Evolutionary conservation across 169 alveolate genomes (phyloP), one percentile per base, ranked within the genome.

Genomic region (Perkinsus marinus): DNA sequence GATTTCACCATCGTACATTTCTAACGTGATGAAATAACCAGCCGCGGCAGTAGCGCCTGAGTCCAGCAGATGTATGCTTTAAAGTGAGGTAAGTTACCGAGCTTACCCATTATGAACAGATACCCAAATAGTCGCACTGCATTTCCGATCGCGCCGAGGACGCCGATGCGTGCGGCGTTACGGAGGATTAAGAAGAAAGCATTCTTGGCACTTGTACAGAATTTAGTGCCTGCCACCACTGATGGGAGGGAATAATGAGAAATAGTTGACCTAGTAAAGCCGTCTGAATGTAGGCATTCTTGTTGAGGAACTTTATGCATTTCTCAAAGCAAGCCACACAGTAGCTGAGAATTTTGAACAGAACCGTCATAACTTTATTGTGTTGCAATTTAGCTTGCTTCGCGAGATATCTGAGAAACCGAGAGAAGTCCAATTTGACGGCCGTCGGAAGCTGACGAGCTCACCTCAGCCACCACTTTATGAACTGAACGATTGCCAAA

Each of bases 271-370:
- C 96, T 47, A 95, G 94, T 39, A 97, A 89, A 0, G 98, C 99
- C 0, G 96, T 95, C 95, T 96, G 96, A 79, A 97, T 96, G 94
- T 96, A 97, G 37, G 98, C 99, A 79, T 96, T 95, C 92, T 94
- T 96, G 93, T 96, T 96, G 43, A 97, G 93, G 92, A 93, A 96
- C 94, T 96, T 95, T 36, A 97, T 95, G 92, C 96, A 94, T 94
- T 95, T 94, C 91, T 95, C 97, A 36, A 96, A 94, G 93, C 98
- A 96, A 39, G 92, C 95, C 37, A 96, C 94, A 91, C 93, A 94
- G 92, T 97, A 97, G 91, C 94, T 91, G 7, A 95, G 43, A 92
- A 96, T 16, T 2, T 30, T 57, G 79, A 57, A 57, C 34, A 57
- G 36, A 30, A 57, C 34, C 3, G 79, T 30, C 79, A 57, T 57